Base-by-base conservation (phyloP, 306 rosid species). In the Glycine tomentella region DNA sequence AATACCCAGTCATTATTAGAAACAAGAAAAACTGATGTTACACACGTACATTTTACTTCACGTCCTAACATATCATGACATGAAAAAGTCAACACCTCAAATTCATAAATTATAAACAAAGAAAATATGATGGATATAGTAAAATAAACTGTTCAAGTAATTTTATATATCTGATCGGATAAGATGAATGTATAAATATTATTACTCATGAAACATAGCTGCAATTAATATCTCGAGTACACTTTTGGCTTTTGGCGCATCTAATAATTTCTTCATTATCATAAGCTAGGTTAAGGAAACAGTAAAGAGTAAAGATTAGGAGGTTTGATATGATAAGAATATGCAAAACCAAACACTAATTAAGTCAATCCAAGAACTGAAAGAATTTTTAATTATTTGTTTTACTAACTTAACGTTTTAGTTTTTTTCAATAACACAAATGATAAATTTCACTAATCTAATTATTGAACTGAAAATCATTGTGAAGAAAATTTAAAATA, bases 41-140 rank as follows among this genome's bases (percentile, higher is more conserved):
- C 12, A 58, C 14, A 58, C 65, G 6, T 25, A 17, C 38, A 58
- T 58, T 58, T 58, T 25, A 20, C 65, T 58, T 58, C 36, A 58
- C 64, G 20, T 58, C 64, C 36, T 58, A 20, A 17, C 20, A 9
- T 55, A 57, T 58, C 64, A 58, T 58, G 13, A 58, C 65, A 58
- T 58, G 65, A 4, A 20, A 58, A 58, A 20, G 65, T 3, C 14
- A 20, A 58, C 38, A 9, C 14, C 65, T 20, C 65, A 17, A 3
- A 58, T 58, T 25, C 38, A 58, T 58, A 58, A 58, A 58, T 58
- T 58, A 58, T 17, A 58, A n/a, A 20, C 38, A 58, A 58, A 58
- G 40, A 58, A 58, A 17, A 7, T 58, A 20, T 58, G 65, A 58
- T 58, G 38, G 65, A 9, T 58, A 15, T n/a, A 31, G 64, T 20